These are phyloP conservation scores for Teratosphaeria pseudoeucalypti DNA, from an alignment of 2,329 filamentous ascomycete genomes.

Conservation along the genomic window DNA sequence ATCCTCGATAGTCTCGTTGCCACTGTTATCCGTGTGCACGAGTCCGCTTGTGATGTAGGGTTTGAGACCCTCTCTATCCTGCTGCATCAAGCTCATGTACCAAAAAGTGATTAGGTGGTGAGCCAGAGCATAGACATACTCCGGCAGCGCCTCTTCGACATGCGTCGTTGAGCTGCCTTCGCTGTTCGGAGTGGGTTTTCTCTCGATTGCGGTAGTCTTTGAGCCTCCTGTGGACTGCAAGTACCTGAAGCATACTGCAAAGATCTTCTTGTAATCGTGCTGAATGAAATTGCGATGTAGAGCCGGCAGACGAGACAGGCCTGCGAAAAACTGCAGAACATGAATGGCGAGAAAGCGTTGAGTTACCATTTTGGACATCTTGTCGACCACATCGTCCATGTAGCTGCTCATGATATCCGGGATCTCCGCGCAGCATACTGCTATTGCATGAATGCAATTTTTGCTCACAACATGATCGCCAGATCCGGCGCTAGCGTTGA, in stretches of 20 bases:
- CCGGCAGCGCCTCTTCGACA: constrained; percentile 11
- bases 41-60: constrained; percentile 84
- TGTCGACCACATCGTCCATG: constrained; percentile 75
- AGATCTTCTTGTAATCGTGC: constrained; percentile 86
- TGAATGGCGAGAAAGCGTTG: constrained; percentile 86
- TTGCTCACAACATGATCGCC: constrained; percentile 58
- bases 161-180: constrained; percentile 16
- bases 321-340: constrained; percentile 89
- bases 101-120: constrained; percentile 96
- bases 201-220: constrained; percentile 9
- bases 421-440: constrained; percentile 89
- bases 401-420: constrained; percentile 78
- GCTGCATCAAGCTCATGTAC: constrained; percentile 82
- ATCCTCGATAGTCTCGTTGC: constrained; percentile 70
- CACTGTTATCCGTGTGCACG: constrained; percentile 63
- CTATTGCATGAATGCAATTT: constrained; percentile 86
- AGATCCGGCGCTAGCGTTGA: constrained; percentile 63
- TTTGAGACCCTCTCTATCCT: constrained; percentile 73
- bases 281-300: constrained; percentile 76
- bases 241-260: constrained; percentile 90
- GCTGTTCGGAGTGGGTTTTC: constrained; percentile 16
- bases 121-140: constrained; percentile 82
- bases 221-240: constrained; percentile 68
- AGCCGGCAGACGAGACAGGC: constrained; percentile 71
- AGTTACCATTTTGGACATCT: constrained; percentile 93